phyloP scores from a whole-genome alignment of 2,329 filamentous ascomycete genomes.

The Blumeria graminis region DNA sequence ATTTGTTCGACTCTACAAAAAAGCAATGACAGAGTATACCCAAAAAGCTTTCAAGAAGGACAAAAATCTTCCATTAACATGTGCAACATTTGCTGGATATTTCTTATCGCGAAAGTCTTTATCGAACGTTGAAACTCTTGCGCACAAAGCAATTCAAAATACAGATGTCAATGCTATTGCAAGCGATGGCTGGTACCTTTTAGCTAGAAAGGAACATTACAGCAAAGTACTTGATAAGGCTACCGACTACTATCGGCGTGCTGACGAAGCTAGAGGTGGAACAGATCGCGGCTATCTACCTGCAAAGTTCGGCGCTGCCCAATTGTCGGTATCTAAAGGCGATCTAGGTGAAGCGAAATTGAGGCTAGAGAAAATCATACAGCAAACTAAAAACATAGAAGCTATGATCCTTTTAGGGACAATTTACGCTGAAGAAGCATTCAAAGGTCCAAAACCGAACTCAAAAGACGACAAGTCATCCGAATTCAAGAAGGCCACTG shows the following conservation, averaged over 20 bases:
- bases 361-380: conserved; percentile 78
- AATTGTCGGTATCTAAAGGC: conserved; percentile 62
- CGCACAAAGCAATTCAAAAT: conserved; percentile 80
- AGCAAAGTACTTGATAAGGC: conserved; percentile 51
- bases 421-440: conserved; percentile 84
- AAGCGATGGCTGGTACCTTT: conserved; percentile 90
- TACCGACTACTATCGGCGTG: conserved; percentile 65
- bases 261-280: conserved; percentile 78
- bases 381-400: conserved; percentile 61
- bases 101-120: conserved; percentile 67
- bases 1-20: conserved; percentile 69
- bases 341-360: conserved; percentile 85
- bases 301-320: conserved; percentile 81
- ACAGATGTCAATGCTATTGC: conserved; percentile 93
- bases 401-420: conserved; percentile 83
- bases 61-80: conserved; percentile 73
- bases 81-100: conserved; percentile 72
- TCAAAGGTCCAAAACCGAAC: conserved; percentile 45
- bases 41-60: conserved; percentile 86
- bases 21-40: conserved; percentile 82
- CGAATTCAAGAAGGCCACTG: conserved; percentile 69
- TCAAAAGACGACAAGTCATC: conserved; percentile 67
- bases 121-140: conserved; percentile 60
- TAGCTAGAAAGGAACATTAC: conserved; percentile 79
- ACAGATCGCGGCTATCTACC: conserved; percentile 79